A percentile compares a stretch with the other conserved stretches of the same genome.
These are phyloP conservation scores for Microglena sp. DNA, from an alignment of 139 green algal species.

Conservation along the genomic window DNA sequence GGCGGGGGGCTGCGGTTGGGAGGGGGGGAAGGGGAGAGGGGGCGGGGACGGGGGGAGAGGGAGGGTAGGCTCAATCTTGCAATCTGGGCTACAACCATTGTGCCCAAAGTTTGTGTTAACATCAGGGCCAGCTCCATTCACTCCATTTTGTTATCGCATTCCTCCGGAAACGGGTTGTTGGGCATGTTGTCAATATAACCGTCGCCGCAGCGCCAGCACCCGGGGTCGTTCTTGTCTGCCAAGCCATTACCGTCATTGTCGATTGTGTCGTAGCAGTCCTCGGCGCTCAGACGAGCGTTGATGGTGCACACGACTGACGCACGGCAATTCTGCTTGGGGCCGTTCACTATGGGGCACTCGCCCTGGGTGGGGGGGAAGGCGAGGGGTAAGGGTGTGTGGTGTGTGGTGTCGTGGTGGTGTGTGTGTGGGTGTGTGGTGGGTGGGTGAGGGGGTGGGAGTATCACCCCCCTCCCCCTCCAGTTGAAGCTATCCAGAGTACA, in stretches of 20 bases:
- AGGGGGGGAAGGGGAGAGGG: neutral
- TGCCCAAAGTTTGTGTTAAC: neutral
- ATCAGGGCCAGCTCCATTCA: neutral
- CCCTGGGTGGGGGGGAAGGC: too few species aligned
- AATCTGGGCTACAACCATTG: conserved; percentile 2
- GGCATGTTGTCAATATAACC: conserved; percentile 4
- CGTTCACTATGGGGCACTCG: conserved; percentile 11
- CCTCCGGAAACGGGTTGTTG: conserved; percentile 16
- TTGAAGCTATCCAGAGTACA: too few species aligned
- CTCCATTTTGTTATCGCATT: conserved; percentile 17
- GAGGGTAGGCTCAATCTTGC: neutral
- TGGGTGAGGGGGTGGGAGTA: too few species aligned
- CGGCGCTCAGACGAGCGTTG: conserved; percentile 12
- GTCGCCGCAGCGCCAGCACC: conserved; percentile 23
- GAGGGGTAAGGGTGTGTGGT: too few species aligned
- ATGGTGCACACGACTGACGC: conserved; percentile 1
- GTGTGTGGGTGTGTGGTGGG: too few species aligned
- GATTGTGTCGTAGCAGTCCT: conserved; percentile 6
- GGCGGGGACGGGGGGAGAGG: neutral
- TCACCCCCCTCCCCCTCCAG: too few species aligned
- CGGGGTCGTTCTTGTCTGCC: conserved; percentile 14
- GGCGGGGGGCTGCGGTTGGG: too few species aligned
- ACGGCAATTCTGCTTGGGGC: conserved; percentile 9
- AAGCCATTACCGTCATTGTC: conserved; percentile 18
- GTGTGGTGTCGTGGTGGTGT: too few species aligned